phyloP scores from a whole-genome alignment of 1,284 basidiomycete species.

The Rhodotorula sp. region DNA sequence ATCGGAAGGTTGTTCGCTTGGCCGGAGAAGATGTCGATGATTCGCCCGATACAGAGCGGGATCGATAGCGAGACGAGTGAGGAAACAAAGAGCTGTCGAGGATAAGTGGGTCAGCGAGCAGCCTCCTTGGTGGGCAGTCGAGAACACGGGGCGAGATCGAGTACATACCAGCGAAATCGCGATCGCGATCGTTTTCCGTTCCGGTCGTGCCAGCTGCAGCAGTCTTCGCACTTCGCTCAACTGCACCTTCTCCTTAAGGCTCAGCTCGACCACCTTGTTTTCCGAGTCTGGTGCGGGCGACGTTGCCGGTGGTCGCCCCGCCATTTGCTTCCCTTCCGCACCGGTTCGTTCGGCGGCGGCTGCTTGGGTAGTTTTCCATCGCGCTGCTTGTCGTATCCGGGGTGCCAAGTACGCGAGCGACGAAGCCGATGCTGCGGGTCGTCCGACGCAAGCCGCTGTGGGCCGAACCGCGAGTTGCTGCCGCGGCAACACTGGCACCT shows the following conservation, averaged over 20 bases:
- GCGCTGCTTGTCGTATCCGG: constrained; percentile 23
- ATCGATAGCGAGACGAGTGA: constrained; percentile 78
- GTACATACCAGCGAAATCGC: constrained; percentile 62
- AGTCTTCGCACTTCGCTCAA: constrained; percentile 40
- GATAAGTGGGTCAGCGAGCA: background rate
- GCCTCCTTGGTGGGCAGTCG: too few species aligned
- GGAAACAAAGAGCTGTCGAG: constrained; percentile 47
- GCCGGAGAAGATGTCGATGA: constrained; percentile 74
- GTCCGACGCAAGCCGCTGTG: too few species aligned
- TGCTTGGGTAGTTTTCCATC: constrained; percentile 1
- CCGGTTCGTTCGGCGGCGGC: background rate
- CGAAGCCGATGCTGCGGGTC: background rate
- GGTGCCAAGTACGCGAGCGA: constrained; percentile 1
- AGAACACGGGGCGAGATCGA: constrained; percentile 56
- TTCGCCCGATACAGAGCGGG: constrained; percentile 81
- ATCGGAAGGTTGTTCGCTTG: constrained; percentile 51
- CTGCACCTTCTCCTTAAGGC: constrained; percentile 31
- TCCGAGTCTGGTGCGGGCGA: background rate
- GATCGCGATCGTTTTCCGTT: constrained; percentile 66
- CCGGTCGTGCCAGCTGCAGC: constrained; percentile 67
- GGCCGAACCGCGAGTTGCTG: too few species aligned
- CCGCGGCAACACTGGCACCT: too few species aligned
- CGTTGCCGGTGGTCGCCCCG: background rate
- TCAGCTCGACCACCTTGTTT: background rate
- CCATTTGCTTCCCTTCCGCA: background rate